Conservation (phyloP, 345 rosid genomes). For the Eucalyptus rudis region DNA sequence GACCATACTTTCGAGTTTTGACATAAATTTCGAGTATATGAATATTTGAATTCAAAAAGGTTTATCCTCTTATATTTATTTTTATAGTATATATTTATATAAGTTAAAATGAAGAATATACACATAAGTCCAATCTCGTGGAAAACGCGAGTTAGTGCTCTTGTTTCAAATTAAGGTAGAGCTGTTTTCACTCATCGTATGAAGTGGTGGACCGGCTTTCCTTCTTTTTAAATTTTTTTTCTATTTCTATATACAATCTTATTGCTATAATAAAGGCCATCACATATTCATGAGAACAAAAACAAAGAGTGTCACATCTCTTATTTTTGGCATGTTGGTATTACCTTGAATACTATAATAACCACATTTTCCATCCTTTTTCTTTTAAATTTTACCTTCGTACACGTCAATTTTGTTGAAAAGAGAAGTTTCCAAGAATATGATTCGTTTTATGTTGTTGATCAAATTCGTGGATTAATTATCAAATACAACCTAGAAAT, state of each 20-base stretch:
- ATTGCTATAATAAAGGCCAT: too few relatives aligned
- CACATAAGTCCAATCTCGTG: background rate
- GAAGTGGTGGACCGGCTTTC: background rate
- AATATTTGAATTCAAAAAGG: background rate
- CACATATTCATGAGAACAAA: background rate
- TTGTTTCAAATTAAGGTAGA: background rate
- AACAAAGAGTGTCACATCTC: background rate
- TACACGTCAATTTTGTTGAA: too few relatives aligned
- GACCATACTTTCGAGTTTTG: background rate
- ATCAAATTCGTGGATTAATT: background rate
- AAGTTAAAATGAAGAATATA: background rate
- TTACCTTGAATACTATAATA: background rate
- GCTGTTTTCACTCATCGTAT: background rate
- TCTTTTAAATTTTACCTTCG: accelerated
- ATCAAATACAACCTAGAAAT: background rate
- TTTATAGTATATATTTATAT: background rate
- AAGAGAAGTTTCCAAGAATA: too few relatives aligned
- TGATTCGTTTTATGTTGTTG: too few relatives aligned
- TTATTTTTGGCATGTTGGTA: background rate
- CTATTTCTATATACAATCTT: too few relatives aligned
- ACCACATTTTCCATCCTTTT: background rate
- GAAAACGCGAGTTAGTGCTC: background rate
- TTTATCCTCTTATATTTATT: background rate
- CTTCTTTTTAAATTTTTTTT: too few relatives aligned
- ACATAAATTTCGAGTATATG: background rate